A percentile compares a stretch with the other conserved stretches of the same genome.
These are phyloP conservation scores for Claviceps cyperi DNA, from an alignment of 2,329 filamentous ascomycete genomes.

Conservation along the genomic window DNA sequence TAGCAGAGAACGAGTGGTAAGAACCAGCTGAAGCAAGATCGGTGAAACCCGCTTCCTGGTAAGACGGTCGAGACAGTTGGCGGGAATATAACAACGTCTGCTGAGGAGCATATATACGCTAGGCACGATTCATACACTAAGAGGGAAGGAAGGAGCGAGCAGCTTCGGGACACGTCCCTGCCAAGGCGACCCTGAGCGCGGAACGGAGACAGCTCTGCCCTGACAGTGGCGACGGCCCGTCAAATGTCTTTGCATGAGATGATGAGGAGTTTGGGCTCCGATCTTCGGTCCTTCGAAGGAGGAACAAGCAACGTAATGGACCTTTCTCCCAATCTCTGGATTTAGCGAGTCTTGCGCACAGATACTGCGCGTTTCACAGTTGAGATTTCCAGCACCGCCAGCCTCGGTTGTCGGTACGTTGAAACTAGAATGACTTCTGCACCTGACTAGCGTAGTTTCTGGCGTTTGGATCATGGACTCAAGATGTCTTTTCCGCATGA, in stretches of 20 bases:
- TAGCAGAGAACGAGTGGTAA: not conserved
- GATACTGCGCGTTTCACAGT: no score
- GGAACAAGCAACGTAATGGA: not conserved
- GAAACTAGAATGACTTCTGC: no score
- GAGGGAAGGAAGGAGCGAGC: conserved; percentile 1
- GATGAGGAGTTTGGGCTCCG: not conserved
- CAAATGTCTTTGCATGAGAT: not conserved
- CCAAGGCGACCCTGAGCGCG: not conserved
- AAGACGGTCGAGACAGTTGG: not conserved
- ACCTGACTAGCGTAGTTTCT: no score
- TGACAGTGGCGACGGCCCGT: conserved; percentile 2
- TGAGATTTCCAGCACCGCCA: no score
- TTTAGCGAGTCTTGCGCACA: not conserved
- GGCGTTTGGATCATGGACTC: no score
- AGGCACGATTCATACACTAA: not conserved
- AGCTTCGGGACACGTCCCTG: not conserved
- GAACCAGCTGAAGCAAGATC: not conserved
- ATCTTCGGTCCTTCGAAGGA: not conserved
- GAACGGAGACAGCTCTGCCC: not conserved
- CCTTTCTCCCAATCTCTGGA: no score
- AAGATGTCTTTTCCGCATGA: no score
- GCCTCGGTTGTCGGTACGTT: no score
- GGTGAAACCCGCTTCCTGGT: not conserved
- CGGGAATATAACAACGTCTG: not conserved
- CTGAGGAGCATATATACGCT: not conserved